A percentile compares a stretch with the other conserved stretches of the same genome.
Conservation (phyloP, 2,329 filamentous ascomycete genomes). For the Xenosphaeropsis pyriputrescens region DNA sequence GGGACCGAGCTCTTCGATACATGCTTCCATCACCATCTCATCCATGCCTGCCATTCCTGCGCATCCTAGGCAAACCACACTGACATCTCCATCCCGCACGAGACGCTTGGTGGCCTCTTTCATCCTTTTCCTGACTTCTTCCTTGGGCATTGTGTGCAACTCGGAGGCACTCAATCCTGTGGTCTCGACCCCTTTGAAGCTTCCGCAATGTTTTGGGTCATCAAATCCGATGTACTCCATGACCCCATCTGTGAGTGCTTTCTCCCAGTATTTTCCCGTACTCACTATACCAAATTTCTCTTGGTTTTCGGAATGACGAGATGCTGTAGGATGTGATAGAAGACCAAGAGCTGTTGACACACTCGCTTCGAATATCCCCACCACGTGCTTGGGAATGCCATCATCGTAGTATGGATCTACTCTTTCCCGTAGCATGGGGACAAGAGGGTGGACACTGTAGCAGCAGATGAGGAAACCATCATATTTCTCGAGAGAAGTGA, state of each 20-base stretch:
- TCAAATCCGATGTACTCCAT: conserved; percentile 41
- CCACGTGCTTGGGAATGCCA: conserved; percentile 34
- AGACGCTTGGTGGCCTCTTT: conserved; percentile 55
- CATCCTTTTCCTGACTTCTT: conserved; percentile 50
- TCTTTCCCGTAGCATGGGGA: conserved; percentile 36
- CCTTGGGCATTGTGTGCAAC: conserved; percentile 53
- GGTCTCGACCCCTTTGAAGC: conserved; percentile 67
- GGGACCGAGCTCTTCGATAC: conserved; percentile 47
- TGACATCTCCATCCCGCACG: conserved; percentile 38
- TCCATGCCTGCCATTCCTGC: conserved; percentile 85
- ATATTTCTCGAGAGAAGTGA: conserved; percentile 24
- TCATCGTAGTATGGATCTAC: conserved; percentile 4
- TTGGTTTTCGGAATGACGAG: conserved; percentile 5
- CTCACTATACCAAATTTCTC: conserved; percentile 74
- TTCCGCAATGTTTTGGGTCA: conserved; percentile 10
- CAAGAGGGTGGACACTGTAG: conserved; percentile 73
- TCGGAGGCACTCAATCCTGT: conserved; percentile 71
- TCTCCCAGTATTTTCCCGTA: conserved; percentile 74
- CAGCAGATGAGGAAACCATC: conserved; percentile 80
- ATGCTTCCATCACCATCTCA: conserved; percentile 55
- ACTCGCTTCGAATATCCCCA: conserved; percentile 81
- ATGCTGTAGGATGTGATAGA: conserved; percentile 18
- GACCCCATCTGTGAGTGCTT: conserved; percentile 53
- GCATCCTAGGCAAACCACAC: conserved; percentile 71
- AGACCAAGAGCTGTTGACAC: conserved; percentile 31